A percentile compares a stretch with the other conserved stretches of the same genome.
Evolutionary conservation across 108 stramenopile species (phyloP).

Genomic region (Mediolabrus comicus): DNA sequence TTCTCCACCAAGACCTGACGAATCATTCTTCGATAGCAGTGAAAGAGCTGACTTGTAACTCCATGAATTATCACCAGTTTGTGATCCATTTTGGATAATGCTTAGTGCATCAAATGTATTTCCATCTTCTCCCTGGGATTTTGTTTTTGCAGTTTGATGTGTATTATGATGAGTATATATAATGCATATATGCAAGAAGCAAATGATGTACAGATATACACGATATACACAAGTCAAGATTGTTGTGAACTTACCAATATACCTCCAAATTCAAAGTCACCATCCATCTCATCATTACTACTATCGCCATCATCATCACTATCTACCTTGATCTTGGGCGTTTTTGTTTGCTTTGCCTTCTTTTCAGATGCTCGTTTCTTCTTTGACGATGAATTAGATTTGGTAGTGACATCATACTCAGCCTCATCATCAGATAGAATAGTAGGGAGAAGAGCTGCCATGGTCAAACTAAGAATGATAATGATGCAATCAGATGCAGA

Average conservation of each 20-base stretch:
- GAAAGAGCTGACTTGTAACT: slow-evolving; percentile 79
- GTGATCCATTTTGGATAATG: slow-evolving; percentile 17
- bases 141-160: background rate
- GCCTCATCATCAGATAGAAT: slow-evolving; percentile 79
- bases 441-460: slow-evolving; percentile 70
- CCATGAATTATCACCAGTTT: slow-evolving; percentile 58
- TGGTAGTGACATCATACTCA: slow-evolving; percentile 5
- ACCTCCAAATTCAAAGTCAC: slow-evolving; percentile 77
- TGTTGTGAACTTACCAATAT: slow-evolving; percentile 57
- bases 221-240: background rate
- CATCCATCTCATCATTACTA: slow-evolving; percentile 57
- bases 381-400: background rate
- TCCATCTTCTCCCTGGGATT: slow-evolving; percentile 77
- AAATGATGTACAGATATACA: background rate
- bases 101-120: slow-evolving; percentile 29
- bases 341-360: background rate
- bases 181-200: background rate
- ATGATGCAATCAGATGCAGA: background rate
- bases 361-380: slow-evolving; percentile 10
- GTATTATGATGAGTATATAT: background rate
- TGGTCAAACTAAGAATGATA: slow-evolving; percentile 27
- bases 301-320: slow-evolving; percentile 29
- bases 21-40: slow-evolving; percentile 54
- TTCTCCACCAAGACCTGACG: slow-evolving; percentile 9
- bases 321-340: background rate